Conservation (phyloP, 257 asterid genomes). For the Fraxinus excelsior region DNA sequence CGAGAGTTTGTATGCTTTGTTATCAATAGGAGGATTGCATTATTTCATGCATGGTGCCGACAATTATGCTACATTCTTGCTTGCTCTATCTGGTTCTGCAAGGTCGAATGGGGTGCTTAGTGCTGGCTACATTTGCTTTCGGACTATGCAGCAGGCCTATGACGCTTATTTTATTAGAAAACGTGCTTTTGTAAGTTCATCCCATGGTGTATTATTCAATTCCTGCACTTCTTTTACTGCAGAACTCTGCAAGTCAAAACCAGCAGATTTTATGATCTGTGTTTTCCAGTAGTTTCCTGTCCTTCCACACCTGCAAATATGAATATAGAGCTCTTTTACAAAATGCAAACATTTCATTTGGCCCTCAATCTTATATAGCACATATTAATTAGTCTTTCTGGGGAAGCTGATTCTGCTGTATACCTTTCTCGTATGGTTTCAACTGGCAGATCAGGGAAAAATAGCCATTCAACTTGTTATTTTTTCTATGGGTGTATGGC, state of each 20-base stretch:
- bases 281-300: neutral
- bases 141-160: slow-evolving; percentile 60
- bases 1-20: slow-evolving; percentile 82
- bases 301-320: neutral
- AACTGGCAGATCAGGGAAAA: neutral
- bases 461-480: neutral
- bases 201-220: neutral
- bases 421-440: neutral
- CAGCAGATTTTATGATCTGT: neutral
- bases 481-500: neutral
- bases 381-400: neutral
- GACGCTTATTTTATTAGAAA: slow-evolving; percentile 46
- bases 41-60: slow-evolving; percentile 51
- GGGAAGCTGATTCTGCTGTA: neutral
- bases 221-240: neutral
- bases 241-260: neutral
- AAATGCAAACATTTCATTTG: neutral
- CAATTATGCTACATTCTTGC: slow-evolving; percentile 57
- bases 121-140: slow-evolving; percentile 81
- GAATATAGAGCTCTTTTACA: neutral
- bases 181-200: slow-evolving; percentile 55
- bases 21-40: slow-evolving; percentile 77
- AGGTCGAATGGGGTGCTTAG: slow-evolving; percentile 93
- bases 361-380: neutral
- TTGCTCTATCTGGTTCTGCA: slow-evolving; percentile 83